Percentiles rank a stretch among this genome's conserved stretches.
phyloP scores from a whole-genome alignment of 2,329 filamentous ascomycete genomes.

The Colletotrichum australisinense region DNA sequence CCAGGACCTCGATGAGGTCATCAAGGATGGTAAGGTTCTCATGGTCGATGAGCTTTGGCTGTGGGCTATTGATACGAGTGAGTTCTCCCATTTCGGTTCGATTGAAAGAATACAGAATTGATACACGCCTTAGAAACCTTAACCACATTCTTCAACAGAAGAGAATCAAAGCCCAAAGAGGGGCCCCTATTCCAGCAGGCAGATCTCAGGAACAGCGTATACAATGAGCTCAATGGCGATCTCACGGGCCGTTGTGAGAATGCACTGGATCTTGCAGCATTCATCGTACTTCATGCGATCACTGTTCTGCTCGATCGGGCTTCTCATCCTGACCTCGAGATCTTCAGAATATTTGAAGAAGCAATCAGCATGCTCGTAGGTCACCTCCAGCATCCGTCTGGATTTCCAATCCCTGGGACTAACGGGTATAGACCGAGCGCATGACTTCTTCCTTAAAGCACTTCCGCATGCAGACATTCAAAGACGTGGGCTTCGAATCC shows the following conservation, averaged over 20 bases:
- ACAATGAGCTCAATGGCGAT: conserved; percentile 75
- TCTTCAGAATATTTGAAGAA: conserved; percentile 75
- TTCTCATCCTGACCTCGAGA: conserved; percentile 70
- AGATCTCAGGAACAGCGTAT: conserved; percentile 72
- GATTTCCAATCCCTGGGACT: not conserved
- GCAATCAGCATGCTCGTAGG: conserved; percentile 71
- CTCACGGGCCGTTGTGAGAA: conserved; percentile 72
- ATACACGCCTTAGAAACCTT: conserved; percentile 54
- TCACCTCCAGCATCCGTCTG: not conserved
- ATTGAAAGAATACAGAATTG: not conserved
- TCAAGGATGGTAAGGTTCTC: conserved; percentile 67
- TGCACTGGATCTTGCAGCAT: conserved; percentile 69
- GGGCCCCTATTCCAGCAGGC: conserved; percentile 69
- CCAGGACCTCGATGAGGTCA: conserved; percentile 47
- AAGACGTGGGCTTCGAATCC: conserved; percentile 47
- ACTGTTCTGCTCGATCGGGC: conserved; percentile 70
- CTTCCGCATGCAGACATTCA: conserved; percentile 69
- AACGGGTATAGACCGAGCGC: conserved; percentile 62
- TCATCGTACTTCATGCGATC: conserved; percentile 71
- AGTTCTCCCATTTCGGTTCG: conserved; percentile 36
- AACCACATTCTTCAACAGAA: conserved; percentile 65
- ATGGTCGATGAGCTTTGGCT: conserved; percentile 77
- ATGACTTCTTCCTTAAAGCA: conserved; percentile 72
- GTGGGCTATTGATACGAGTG: conserved; percentile 66
- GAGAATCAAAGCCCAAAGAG: conserved; percentile 65